Evolutionary conservation across 805 yeast species (phyloP), one percentile per base, ranked within the genome.

Genomic region (Zygotorulaspora florentina): DNA sequence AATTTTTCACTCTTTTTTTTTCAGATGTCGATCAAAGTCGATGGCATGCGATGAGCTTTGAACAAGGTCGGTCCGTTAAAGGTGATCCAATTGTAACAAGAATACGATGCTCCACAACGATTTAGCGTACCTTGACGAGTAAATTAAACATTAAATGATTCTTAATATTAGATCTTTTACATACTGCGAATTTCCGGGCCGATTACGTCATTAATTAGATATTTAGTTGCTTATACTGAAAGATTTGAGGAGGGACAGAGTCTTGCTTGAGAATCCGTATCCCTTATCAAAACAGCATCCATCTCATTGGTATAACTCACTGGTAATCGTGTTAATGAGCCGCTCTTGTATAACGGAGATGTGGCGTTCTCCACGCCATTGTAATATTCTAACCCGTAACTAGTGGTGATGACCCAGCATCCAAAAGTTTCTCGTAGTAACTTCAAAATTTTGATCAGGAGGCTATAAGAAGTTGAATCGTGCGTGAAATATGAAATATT

Each of bases 321-420:
- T 9, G 65, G 65, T n/a, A 62, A 45, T 17, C 51, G 43, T 3
- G 52, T 61, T 27, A 47, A 34, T 9, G 51, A 43, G 8, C 54
- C 54, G 11, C 43, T 40, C 23, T 39, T 39, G 40, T 47, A 42
- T 7, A 35, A 13, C 17, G 47, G 31, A 2, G 51, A 43, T 9
- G 50, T 40, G 8, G 50, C 35, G 20, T 42, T 44, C 40, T 57
- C 66, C 7, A 62, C 57, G 20, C 66, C 66, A 26, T 56, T 51
- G 41, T 59, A 58, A 41, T 51, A 64, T 38, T 58, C 64, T 6
- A 57, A 48, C 7, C 61, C 61, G 37, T 52, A 60, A 29, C 65
- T 56, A 3, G 48, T 45, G 3, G 64, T 57, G 15, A 62, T 39
- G 5, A 57, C 42, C 60, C 61, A 57, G 48, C 66, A 59, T 3